phyloP scores from a whole-genome alignment of 495 filamentous ascomycete species.

The Pyronema domesticum region DNA sequence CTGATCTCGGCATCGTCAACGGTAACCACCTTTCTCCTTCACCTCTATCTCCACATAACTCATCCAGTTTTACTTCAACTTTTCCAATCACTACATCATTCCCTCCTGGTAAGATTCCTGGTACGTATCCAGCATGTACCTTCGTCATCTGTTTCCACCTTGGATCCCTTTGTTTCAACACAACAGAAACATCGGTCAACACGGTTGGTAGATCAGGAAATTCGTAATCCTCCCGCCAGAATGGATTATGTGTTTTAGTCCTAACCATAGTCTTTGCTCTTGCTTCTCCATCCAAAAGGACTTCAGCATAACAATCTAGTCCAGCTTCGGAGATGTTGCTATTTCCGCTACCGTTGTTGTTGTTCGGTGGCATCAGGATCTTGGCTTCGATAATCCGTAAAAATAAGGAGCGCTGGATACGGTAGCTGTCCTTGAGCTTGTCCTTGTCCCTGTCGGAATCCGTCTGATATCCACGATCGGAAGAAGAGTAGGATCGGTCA shows the following conservation, averaged over 20 bases:
- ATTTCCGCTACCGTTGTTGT: too few species aligned
- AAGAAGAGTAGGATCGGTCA: too few species aligned
- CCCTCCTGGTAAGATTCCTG: constrained; percentile 21
- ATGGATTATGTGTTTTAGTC: constrained; percentile 62
- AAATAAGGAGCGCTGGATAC: constrained; percentile 41
- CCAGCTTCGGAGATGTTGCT: not conserved
- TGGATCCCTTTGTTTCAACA: constrained; percentile 55
- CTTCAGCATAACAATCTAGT: constrained; percentile 65
- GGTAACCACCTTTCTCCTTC: constrained; percentile 85
- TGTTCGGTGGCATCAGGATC: constrained; percentile 23
- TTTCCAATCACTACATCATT: constrained; percentile 48
- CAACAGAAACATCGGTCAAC: constrained; percentile 59
- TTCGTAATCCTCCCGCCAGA: constrained; percentile 86
- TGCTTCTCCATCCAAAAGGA: constrained; percentile 79
- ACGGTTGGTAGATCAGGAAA: constrained; percentile 71
- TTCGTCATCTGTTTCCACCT: constrained; percentile 18
- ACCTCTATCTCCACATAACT: constrained; percentile 44
- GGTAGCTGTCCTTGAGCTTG: constrained; percentile 27
- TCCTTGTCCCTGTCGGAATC: too few species aligned
- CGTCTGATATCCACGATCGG: too few species aligned
- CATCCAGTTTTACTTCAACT: constrained; percentile 70
- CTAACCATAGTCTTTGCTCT: constrained; percentile 72
- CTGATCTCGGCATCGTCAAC: constrained; percentile 47
- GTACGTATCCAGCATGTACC: constrained; percentile 11
- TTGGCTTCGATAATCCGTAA: constrained; percentile 42